A percentile compares a stretch with the other conserved stretches of the same genome.
These are phyloP conservation scores for Pseudogymnoascus sp. DNA, from an alignment of 2,329 filamentous ascomycete species.

Conservation along the genomic window DNA sequence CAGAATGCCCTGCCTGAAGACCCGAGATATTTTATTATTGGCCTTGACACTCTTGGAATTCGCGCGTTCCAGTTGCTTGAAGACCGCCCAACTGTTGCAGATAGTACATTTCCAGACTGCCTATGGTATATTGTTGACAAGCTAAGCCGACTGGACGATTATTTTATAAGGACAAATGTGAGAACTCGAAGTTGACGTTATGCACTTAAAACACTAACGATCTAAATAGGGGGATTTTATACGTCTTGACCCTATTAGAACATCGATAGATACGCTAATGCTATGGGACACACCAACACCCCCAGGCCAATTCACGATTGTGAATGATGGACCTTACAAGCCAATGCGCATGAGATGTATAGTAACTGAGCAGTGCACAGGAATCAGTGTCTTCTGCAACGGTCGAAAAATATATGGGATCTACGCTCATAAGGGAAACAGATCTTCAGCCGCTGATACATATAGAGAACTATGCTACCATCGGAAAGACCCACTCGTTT, in stretches of 20 bases:
- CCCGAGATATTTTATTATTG: no score
- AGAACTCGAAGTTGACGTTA: neutral
- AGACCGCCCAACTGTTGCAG: neutral
- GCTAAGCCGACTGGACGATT: neutral
- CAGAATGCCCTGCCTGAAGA: no score
- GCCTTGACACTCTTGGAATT: constrained; percentile 1
- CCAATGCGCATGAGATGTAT: constrained; percentile 8
- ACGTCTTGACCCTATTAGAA: neutral
- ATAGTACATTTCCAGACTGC: neutral
- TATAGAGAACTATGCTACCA: neutral
- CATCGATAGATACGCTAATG: neutral
- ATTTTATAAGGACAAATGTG: neutral
- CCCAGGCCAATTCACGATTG: neutral
- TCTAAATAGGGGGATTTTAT: neutral
- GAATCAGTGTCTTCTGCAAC: constrained; percentile 5
- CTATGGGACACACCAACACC: constrained; percentile 5
- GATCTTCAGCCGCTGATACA: neutral
- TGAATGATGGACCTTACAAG: neutral
- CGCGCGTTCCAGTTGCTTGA: constrained; percentile 3
- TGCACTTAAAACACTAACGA: neutral
- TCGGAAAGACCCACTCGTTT: neutral
- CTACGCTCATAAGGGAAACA: neutral
- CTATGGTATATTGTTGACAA: constrained; percentile 7
- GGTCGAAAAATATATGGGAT: constrained; percentile 4
- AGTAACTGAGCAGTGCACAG: neutral